Evolutionary conservation across 805 yeast species (phyloP), one percentile per base, ranked within the genome.

Genomic region (Candida fluviatilis): DNA sequence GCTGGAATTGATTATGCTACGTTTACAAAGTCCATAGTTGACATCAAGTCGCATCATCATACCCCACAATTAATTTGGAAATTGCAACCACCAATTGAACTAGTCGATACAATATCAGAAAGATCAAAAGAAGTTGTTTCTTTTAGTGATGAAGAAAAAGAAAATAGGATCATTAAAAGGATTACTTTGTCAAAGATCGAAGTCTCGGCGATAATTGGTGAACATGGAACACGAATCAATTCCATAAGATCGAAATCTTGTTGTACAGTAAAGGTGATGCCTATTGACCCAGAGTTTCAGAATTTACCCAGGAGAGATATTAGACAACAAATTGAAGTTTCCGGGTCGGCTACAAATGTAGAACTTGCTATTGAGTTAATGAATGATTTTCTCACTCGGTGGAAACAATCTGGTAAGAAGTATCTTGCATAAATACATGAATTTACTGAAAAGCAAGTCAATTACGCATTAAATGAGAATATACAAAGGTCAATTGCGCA

Each of bases 161-260:
- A 26, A 26, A 5, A 26, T 26, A 13, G 7, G 13, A 26, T 8
- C 13, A 26, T 8, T 26, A 8, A 13, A 6, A 26, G 16, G 6
- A 18, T 31, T 6, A 18, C 34, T 18, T 19, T 31, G 18, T 17
- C 15, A 14, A 31, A 17, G 12, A n/a, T 18, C 10, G 25, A 31
- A 17, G 60, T 59, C 1, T 49, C 54, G 16, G 46, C 43, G 15
- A 36, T 60, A 2, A 49, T 60, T 18, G 66, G 66, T 11, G 27
- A 39, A 23, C 46, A 54, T 19, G 66, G 64, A 2, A 30, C 37
- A 1, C 34, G 56, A 30, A 39, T 60, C n/a, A 49, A 47, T 24
- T 30, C 41, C 2, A 52, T 60, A 10, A 40, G 66, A 32, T 28
- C 40, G n/a, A 36, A 42, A 17, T 43, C 57, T 2, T 44, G 46